These are phyloP conservation scores for Hypoxylon sp. DNA, from an alignment of 2,329 filamentous ascomycete genomes.

Conservation along the genomic window DNA sequence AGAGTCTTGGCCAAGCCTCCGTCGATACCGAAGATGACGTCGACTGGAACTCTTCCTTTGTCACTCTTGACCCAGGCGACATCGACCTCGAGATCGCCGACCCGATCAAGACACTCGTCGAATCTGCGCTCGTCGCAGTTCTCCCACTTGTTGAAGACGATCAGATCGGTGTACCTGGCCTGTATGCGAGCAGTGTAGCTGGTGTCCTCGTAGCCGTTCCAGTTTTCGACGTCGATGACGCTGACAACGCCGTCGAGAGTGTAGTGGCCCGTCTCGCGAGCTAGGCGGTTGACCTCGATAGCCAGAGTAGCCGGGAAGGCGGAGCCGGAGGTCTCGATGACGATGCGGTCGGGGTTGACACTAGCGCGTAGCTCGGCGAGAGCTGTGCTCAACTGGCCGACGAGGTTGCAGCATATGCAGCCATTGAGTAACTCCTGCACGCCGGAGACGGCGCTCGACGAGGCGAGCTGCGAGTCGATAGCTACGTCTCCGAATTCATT, in stretches of 20 bases:
- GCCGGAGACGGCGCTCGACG: slow-evolving; percentile 85
- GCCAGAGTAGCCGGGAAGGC: slow-evolving; percentile 91
- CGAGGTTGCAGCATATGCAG: slow-evolving; percentile 98
- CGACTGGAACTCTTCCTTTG: slow-evolving; percentile 82
- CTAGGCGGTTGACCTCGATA: slow-evolving; percentile 88
- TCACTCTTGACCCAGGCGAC: slow-evolving; percentile 88
- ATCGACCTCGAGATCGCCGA: slow-evolving; percentile 86
- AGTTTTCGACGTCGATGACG: slow-evolving; percentile 95
- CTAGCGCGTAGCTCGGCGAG: slow-evolving; percentile 77
- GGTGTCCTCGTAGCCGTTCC: slow-evolving; percentile 92
- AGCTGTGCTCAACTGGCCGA: slow-evolving; percentile 88
- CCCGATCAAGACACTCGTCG: slow-evolving; percentile 82
- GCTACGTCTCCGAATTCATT: slow-evolving; percentile 98
- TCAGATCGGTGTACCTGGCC: slow-evolving; percentile 89
- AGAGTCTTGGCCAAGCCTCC: slow-evolving; percentile 77
- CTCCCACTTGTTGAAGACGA: slow-evolving; percentile 97
- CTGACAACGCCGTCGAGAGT: slow-evolving; percentile 88
- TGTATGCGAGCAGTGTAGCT: slow-evolving; percentile 91
- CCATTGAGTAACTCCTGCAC: slow-evolving; percentile 95
- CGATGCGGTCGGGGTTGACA: slow-evolving; percentile 81
- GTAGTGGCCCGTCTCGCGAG: slow-evolving; percentile 77
- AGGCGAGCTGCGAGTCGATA: slow-evolving; percentile 91
- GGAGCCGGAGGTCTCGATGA: slow-evolving; percentile 92
- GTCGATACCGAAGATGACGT: slow-evolving; percentile 89
- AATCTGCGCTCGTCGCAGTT: slow-evolving; percentile 78